Evolutionary conservation across 495 filamentous ascomycete genomes (phyloP), one percentile per base, ranked within the genome.

Genomic region (Sabuloglossum arenarium): DNA sequence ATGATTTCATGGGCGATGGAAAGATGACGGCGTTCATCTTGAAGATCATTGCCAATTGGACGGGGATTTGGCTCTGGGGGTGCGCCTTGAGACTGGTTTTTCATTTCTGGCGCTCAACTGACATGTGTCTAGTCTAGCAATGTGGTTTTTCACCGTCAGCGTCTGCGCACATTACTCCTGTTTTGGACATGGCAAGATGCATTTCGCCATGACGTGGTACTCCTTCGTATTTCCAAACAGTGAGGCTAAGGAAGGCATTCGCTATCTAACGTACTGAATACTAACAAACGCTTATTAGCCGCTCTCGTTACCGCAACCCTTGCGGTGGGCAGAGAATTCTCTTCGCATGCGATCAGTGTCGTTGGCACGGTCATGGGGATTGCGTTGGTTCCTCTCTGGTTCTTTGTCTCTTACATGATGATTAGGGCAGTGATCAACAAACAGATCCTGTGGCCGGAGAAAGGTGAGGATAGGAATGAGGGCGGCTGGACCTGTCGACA

Each of bases 211-310:
- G 86, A 86, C 79, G 3, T 94, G 86, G 85, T 91, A 79, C 65
- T 85, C 81, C 0, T 94, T 89, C 63, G 73, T 94, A 0, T 94
- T 94, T 62, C 87, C 87, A 3, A 90, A 94, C 60, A 90, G 85
- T 6, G 12, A 51, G 47, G 9, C 47, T 19, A 82, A 1, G 12
- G 19, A 84, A 0, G 65, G 88, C 37, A 37, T 39, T 32, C 19
- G 0, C 19, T 14, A 3, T 23, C 14, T 43, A 3, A n/a, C 31
- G 14, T 25, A 24, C 34, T 34, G 11, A 27, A 32, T 3, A 16
- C 23, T 50, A 23, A 51, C 28, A 28, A 51, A 29, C 12, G 11
- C 12, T 8, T 11, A 2, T 23, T 29, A 51, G 25, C 19, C n/a
- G 34, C 34, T 14, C 53, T 53, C 59, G 70, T 83, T 31, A 85